Evolutionary conservation across 768 basidiomycete genomes (phyloP).

Genomic region (Lactarius vividus): DNA sequence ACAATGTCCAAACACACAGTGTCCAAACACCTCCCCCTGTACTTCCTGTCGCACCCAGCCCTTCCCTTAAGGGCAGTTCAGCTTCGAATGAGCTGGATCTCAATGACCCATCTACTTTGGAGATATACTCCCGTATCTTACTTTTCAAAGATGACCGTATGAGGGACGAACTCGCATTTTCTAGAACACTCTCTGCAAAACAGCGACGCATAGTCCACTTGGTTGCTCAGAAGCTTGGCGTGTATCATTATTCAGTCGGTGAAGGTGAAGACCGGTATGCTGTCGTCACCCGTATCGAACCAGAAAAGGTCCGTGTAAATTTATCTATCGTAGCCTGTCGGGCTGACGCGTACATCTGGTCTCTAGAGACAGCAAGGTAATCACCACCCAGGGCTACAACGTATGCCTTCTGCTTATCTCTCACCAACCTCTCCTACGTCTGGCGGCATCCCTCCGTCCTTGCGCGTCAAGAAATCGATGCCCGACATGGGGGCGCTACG

Average conservation of each 20-base stretch:
- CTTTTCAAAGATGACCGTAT: slow-evolving; percentile 98
- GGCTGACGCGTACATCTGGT: slow-evolving; percentile 3
- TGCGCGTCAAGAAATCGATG: slow-evolving; percentile 98
- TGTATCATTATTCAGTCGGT: slow-evolving; percentile 91
- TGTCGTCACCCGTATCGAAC: slow-evolving; percentile 89
- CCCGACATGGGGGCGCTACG: slow-evolving; percentile 93
- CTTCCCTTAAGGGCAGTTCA: slow-evolving; percentile 57
- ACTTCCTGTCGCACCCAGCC: slow-evolving; percentile 52
- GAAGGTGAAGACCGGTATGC: slow-evolving; percentile 92
- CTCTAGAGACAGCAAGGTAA: slow-evolving; percentile 40
- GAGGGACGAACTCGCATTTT: slow-evolving; percentile 97
- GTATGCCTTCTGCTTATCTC: slow-evolving; percentile 79
- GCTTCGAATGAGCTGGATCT: slow-evolving; percentile 79
- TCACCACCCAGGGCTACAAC: slow-evolving; percentile 60
- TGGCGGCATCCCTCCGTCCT: slow-evolving; percentile 45
- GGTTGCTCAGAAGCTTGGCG: slow-evolving; percentile 93
- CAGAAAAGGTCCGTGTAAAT: slow-evolving; percentile 59
- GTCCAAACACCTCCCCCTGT: slow-evolving; percentile 52
- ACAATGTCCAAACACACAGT: slow-evolving; percentile 44
- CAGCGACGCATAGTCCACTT: slow-evolving; percentile 93
- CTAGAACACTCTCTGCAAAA: slow-evolving; percentile 77
- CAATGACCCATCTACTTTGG: slow-evolving; percentile 92
- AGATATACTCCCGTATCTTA: slow-evolving; percentile 94
- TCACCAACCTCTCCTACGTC: slow-evolving; percentile 46
- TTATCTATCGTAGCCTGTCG: slow-evolving; percentile 1